Percentiles rank a stretch among this genome's conserved stretches.
These are phyloP conservation scores for Alternaria triticimaculans DNA, from an alignment of 2,329 filamentous ascomycete genomes.

Conservation along the genomic window DNA sequence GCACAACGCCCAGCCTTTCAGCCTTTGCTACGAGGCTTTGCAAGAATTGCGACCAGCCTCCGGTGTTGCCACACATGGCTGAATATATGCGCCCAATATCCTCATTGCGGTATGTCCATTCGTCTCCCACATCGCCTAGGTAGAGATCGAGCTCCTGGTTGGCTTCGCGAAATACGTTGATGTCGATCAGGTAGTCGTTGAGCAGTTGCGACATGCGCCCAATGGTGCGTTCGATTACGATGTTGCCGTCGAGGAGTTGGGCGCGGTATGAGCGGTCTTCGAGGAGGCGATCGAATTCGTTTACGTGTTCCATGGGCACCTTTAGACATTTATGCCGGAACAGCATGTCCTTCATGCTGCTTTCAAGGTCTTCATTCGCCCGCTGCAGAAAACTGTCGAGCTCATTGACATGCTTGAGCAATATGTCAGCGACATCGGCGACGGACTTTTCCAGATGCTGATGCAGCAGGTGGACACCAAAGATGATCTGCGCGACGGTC, in stretches of 20 bases:
- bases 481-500: constrained; percentile 88
- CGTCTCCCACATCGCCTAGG: constrained; percentile 69
- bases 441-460: constrained; percentile 88
- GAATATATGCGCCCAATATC: constrained; percentile 77
- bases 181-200: constrained; percentile 78
- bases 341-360: constrained; percentile 76
- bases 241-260: constrained; percentile 84
- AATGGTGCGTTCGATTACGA: constrained; percentile 88
- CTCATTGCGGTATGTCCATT: constrained; percentile 63
- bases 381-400: constrained; percentile 89
- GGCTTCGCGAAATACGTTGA: constrained; percentile 77
- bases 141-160: constrained; percentile 80
- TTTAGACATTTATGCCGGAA: constrained; percentile 77
- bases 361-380: constrained; percentile 81
- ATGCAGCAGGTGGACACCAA: constrained; percentile 87
- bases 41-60: constrained; percentile 86
- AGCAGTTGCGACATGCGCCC: constrained; percentile 78
- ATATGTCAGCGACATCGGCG: constrained; percentile 82
- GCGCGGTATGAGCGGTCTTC: constrained; percentile 82
- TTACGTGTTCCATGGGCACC: constrained; percentile 81
- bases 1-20: constrained; percentile 70
- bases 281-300: constrained; percentile 85
- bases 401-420: constrained; percentile 92
- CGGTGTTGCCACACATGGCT: constrained; percentile 91
- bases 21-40: constrained; percentile 76